Evolutionary conservation across 2,329 filamentous ascomycete species (phyloP), one percentile per base, ranked within the genome.

Genomic region (Fusarium sp.): DNA sequence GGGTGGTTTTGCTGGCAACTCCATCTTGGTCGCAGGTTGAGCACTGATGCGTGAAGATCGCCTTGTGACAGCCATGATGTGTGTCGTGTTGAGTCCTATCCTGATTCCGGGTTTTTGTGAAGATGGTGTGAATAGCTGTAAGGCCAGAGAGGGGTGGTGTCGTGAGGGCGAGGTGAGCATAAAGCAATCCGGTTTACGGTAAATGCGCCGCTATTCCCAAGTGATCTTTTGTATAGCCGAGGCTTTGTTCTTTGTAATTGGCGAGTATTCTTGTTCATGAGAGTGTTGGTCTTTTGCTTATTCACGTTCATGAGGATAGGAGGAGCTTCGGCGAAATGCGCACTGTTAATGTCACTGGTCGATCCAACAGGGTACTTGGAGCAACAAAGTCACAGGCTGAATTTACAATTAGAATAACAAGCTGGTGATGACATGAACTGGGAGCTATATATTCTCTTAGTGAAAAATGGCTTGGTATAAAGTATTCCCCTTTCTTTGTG

Each of bases 31-130:
- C 18, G 77, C 55, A 27, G 56, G 12, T 23, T 62, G 62, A n/a
- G 72, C 77, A 66, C 78, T 81, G 30, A 87, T 78, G 41, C 85
- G 83, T 14, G 83, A 80, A 5, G 82, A 84, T 26, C 81, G 78
- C 41, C 82, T 79, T 50, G 79, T 80, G 18, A 73, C 74, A 35
- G 81, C 80, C 74, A 81, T 79, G 27, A 53, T 70, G 42, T 56
- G 44, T 38, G 63, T 45, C 38, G 62, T 40, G 40, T 23, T 65
- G 68, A 64, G 48, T 74, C 18, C 42, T 58, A 45, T 49, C 30
- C 35, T 72, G 12, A 6, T 33, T 33, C 27, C 54, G 23, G 56
- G 48, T 32, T 35, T 23, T 27, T 40, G 57, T 33, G 41, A 33
- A 33, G 27, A 50, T 44, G 17, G 37, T 41, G 59, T 68, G 70